phyloP scores from a whole-genome alignment of 768 basidiomycete genomes.

The Tulasnella sp. region DNA sequence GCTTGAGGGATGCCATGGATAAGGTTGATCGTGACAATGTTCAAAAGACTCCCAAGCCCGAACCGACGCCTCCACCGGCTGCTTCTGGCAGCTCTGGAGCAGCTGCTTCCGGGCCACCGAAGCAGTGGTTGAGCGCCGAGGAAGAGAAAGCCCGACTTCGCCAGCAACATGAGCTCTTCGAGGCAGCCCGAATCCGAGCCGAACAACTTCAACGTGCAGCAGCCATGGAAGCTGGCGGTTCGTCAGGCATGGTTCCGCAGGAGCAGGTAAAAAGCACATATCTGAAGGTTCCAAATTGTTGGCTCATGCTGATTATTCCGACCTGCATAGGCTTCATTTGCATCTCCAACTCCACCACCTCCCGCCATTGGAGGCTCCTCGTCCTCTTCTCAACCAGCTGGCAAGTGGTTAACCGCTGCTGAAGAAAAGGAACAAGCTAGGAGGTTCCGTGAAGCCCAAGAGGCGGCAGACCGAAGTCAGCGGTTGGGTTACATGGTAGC shows the following conservation, averaged over 20 bases:
- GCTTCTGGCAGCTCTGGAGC: not conserved
- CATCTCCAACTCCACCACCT: constrained; percentile 5
- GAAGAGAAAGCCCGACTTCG: constrained; percentile 72
- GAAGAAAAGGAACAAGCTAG: constrained; percentile 28
- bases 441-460: constrained; percentile 28
- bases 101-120: constrained; percentile 30
- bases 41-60: not conserved
- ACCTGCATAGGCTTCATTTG: not conserved
- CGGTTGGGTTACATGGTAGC: not conserved
- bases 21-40: not conserved
- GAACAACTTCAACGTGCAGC: constrained; percentile 5
- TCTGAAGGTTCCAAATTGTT: not conserved
- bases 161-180: constrained; percentile 41
- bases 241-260: not conserved
- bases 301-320: not conserved
- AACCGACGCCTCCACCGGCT: not conserved
- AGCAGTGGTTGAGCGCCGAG: constrained; percentile 63
- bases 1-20: constrained; percentile 30
- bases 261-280: not conserved
- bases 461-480: constrained; percentile 12
- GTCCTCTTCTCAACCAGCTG: not conserved
- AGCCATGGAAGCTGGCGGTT: not conserved
- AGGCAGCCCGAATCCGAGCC: constrained; percentile 12
- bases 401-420: constrained; percentile 28
- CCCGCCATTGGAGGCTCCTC: not conserved